Evolutionary conservation across 2,329 filamentous ascomycete species (phyloP).

Genomic region (Paramyrothecium sp.): DNA sequence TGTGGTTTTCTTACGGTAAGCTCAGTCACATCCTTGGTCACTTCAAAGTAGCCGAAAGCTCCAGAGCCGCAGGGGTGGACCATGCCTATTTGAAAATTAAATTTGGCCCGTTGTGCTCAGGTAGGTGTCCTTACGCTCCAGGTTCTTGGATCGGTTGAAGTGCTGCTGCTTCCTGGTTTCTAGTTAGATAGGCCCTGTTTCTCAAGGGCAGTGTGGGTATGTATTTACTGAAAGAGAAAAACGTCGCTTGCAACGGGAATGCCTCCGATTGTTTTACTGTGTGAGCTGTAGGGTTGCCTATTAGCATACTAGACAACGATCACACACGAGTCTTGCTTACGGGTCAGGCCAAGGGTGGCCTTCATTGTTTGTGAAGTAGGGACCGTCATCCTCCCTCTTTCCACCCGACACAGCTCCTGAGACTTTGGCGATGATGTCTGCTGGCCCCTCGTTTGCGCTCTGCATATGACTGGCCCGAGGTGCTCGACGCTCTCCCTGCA

Average conservation of each 20-base stretch:
- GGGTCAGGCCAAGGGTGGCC: constrained; percentile 49
- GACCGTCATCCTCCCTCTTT: constrained; percentile 45
- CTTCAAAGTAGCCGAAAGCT: constrained; percentile 41
- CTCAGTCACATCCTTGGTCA: constrained; percentile 47
- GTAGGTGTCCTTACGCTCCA: constrained; percentile 32
- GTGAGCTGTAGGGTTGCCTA: constrained; percentile 13
- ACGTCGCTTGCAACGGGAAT: constrained; percentile 49
- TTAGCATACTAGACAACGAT: background rate
- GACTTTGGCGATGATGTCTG: constrained; percentile 49
- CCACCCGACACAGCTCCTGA: constrained; percentile 43
- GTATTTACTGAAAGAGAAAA: constrained; percentile 42
- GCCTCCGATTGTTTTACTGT: constrained; percentile 53
- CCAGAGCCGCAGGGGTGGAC: constrained; percentile 37
- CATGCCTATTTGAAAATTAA: constrained; percentile 5
- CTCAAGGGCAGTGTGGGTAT: too few species aligned
- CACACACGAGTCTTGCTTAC: constrained; percentile 16
- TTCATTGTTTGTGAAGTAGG: constrained; percentile 56
- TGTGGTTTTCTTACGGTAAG: constrained; percentile 30
- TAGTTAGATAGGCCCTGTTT: background rate
- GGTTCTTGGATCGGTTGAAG: constrained; percentile 54
- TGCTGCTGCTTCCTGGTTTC: constrained; percentile 43
- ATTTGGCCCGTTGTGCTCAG: background rate
- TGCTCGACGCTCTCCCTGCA: constrained; percentile 32
- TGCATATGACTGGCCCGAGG: constrained; percentile 38
- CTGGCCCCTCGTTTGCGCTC: constrained; percentile 49